Evolutionary conservation across 2,329 filamentous ascomycete genomes (phyloP).

Genomic region (Fusarium clavum): DNA sequence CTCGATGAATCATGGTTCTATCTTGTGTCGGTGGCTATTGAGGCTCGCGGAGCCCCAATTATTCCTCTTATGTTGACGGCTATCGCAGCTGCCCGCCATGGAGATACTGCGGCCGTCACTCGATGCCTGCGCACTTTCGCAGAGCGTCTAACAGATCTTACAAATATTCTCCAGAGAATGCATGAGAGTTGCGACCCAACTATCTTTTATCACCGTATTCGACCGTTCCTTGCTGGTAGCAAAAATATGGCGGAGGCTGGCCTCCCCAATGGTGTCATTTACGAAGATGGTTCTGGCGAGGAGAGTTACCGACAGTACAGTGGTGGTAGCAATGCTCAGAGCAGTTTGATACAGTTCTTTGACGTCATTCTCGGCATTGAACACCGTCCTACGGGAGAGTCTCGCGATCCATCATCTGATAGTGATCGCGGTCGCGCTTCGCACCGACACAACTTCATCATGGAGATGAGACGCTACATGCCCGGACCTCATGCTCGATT

Average conservation of each 20-base stretch:
- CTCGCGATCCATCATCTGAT: conserved; percentile 58
- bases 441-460: conserved; percentile 82
- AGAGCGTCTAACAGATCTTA: conserved; percentile 88
- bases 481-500: conserved; percentile 92
- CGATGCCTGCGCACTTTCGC: conserved; percentile 84
- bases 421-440: conserved; percentile 57
- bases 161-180: conserved; percentile 83
- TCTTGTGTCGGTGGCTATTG: conserved; percentile 92
- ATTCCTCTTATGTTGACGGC: conserved; percentile 90
- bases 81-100: conserved; percentile 79
- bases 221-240: conserved; percentile 94
- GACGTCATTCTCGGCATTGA: conserved; percentile 91
- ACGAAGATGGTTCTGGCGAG: conserved; percentile 80
- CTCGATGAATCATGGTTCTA: conserved; percentile 99
- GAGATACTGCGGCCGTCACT: conserved; percentile 78
- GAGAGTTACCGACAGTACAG: conserved; percentile 84
- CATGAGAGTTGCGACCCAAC: conserved; percentile 95
- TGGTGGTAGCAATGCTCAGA: conserved; percentile 96
- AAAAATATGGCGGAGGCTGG: conserved; percentile 98
- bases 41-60: conserved; percentile 88
- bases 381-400: conserved; percentile 88
- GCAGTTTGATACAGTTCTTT: conserved; percentile 97
- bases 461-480: conserved; percentile 98
- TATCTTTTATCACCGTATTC: conserved; percentile 94
- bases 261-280: conserved; percentile 86